phyloP scores from a whole-genome alignment of 352 stramenopile species.

The Phytophthora pini region DNA sequence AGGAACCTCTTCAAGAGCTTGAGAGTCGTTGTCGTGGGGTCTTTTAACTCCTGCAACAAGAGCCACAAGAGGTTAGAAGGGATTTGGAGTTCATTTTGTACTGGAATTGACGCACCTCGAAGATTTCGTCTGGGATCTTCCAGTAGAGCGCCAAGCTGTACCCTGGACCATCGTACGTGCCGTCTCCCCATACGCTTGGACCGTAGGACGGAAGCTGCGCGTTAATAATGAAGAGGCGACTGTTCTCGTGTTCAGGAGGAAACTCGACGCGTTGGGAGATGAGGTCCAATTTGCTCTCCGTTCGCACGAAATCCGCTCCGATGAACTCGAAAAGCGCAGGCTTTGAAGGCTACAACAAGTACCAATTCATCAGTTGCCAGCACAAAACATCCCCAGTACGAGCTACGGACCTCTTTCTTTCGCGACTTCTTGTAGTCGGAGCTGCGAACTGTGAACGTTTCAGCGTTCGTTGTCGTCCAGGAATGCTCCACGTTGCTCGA shows the following conservation, averaged over 20 bases:
- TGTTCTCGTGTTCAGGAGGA: slow-evolving; percentile 54
- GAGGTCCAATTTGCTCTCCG: slow-evolving; percentile 72
- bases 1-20: slow-evolving; percentile 79
- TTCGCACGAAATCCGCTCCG: slow-evolving; percentile 75
- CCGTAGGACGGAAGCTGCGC: slow-evolving; percentile 79
- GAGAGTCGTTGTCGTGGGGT: slow-evolving; percentile 62
- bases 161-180: slow-evolving; percentile 66
- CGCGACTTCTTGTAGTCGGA: slow-evolving; percentile 83
- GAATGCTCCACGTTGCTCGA: slow-evolving; percentile 64
- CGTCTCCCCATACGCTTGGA: slow-evolving; percentile 77
- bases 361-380: not conserved
- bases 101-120: slow-evolving; percentile 43
- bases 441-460: slow-evolving; percentile 77
- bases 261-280: slow-evolving; percentile 80
- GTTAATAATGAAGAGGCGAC: slow-evolving; percentile 85
- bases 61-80: not conserved
- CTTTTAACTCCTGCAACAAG: slow-evolving; percentile 55
- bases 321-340: slow-evolving; percentile 82
- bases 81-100: not conserved
- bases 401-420: slow-evolving; percentile 69
- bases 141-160: slow-evolving; percentile 85
- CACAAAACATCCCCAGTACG: not conserved
- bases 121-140: slow-evolving; percentile 72
- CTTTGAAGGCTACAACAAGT: slow-evolving; percentile 46
- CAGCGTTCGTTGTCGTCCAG: slow-evolving; percentile 53